Evolutionary conservation across 169 alveolate genomes (phyloP), one percentile per base, ranked within the genome.

Genomic region (Fabrea salina): DNA sequence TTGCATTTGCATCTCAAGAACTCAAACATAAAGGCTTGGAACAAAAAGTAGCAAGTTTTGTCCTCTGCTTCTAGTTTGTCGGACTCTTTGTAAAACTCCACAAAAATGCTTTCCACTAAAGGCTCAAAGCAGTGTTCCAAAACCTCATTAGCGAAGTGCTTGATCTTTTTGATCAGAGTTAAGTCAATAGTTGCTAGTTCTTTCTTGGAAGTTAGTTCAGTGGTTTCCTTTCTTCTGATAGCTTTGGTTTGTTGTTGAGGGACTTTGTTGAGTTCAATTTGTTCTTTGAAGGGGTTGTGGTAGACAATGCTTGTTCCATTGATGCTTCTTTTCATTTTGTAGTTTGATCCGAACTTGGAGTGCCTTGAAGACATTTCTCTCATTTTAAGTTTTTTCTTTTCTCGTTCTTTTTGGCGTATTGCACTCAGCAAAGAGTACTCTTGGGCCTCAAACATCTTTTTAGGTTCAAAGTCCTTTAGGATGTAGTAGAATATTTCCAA

Each of bases 31-130:
- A 83, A 86, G 0, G 89, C 61, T 16, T 79, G 64, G 33, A 89
- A 57, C 33, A 84, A 75, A 37, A 86, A 83, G 71, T 83, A 89
- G 53, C 82, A 74, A 2, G 79, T 71, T 41, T 71, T 82, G 64
- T 89, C 94, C 22, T 61, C 59, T 25, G 77, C 86, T 13, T 89
- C 89, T 5, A 83, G 30, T 27, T 39, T 51, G 13, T 85, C 91
- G 40, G 74, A 66, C 25, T 83, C 79, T 40, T 68, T 64, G 41
- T 78, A 78, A 19, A 78, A 41, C n/a, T 59, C 75, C 32, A 35
- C 39, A 64, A 59, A 78, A 50, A 68, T 33, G 1, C 47, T 22
- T 44, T 78, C 84, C 11, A 78, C n/a, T 6, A 78, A 49, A 41
- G 84, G 84, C 7, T 49, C 33, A 49, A 64, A 78, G 19, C 75